Evolutionary conservation across 345 rosid species (phyloP), one percentile per base, ranked within the genome.

Genomic region (Arabis hirsuta): DNA sequence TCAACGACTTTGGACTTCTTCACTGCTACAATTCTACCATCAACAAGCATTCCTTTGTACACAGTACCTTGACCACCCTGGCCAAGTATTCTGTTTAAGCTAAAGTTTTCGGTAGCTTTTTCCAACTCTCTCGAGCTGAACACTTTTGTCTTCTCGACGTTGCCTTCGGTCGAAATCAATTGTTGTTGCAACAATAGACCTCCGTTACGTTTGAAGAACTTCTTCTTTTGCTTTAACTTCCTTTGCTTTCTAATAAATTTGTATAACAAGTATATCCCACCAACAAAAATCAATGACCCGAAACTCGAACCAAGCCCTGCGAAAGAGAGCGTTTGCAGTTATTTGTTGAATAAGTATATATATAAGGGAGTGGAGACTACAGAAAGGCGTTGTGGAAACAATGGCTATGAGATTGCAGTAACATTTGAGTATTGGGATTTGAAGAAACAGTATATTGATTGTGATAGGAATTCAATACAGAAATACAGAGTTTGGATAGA

Each of bases 1-100:
- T 41, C 64, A 6, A 59, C 64, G 0, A 41, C 48, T 59, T 59
- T 59, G 6, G 64, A 59, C 10, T 22, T 59, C 12, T 59, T 59
- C 1, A 59, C 64, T 0, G 64, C 64, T 22, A 59, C 48, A 22
- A 59, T 59, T 4, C 64, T 59, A 22, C 64, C 64, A 41, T 59
- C 48, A 4, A 4, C 31, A 41, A 59, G 64, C 64, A 59, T 59
- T 39, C 47, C 64, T 0, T 59, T 59, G 32, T 20, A 59, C 7
- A 59, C 64, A 0, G 64, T 59, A 41, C 64, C 64, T 41, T 59
- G 64, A 59, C 48, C 64, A 12, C 64, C 64, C 12, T 59, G 48
- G 1, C 64, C 64, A 41, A 59, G 32, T 12, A 59, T 41, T 41
- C 64, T 41, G 0, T 59, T 22, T 24, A 11, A 22, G 1, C 64